These are phyloP conservation scores for Suhomyces pyralidae DNA, from an alignment of 805 yeast genomes.

Conservation along the genomic window DNA sequence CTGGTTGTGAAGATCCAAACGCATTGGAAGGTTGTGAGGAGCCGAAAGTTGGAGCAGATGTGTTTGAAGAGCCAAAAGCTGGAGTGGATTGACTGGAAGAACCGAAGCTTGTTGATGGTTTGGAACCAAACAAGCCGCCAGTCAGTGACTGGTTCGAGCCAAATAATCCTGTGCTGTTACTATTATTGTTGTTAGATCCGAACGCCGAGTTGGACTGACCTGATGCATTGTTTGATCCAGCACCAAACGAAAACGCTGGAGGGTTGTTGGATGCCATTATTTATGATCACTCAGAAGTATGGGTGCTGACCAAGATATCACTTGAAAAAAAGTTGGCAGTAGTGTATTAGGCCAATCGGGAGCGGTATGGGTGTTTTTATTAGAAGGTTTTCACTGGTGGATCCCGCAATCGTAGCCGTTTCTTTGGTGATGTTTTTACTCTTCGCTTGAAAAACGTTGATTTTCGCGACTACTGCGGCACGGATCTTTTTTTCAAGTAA, in stretches of 20 bases:
- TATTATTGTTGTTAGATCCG: not conserved
- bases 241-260: conserved; percentile 4
- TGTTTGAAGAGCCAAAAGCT: not conserved
- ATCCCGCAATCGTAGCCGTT: not conserved
- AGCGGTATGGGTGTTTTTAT: not conserved
- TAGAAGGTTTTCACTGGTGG: not conserved
- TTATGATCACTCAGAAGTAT: not conserved
- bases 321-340: not conserved
- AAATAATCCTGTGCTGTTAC: conserved; percentile 11
- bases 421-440: not conserved
- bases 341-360: not conserved
- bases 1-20: conserved; percentile 1
- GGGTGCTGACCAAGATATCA: not conserved
- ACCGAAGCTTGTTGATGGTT: not conserved
- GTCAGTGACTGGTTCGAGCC: conserved; percentile 9
- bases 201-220: not conserved
- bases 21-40: not conserved
- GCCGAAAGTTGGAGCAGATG: conserved; percentile 2
- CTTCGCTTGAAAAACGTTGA: not conserved
- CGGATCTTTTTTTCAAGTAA: not conserved
- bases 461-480: conserved; percentile 1
- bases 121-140: conserved; percentile 8
- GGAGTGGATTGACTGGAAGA: conserved; percentile 3
- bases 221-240: not conserved
- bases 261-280: not conserved